A percentile compares a stretch with the other conserved stretches of the same genome.
phyloP scores from a whole-genome alignment of 371 early-diverging fungal genomes.

The Lichtheimia corymbifera region DNA sequence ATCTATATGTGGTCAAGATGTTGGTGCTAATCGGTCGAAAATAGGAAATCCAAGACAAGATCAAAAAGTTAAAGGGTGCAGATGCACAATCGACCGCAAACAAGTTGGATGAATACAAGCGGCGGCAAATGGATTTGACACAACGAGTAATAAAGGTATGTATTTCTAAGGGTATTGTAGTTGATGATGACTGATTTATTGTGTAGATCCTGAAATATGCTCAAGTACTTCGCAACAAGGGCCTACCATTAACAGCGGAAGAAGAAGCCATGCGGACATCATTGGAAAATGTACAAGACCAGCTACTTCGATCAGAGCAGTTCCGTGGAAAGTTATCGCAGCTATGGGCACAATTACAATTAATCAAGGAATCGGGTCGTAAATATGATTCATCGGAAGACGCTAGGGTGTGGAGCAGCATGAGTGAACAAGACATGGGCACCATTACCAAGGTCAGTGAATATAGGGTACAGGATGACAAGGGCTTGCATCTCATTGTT shows the following conservation, averaged over 20 bases:
- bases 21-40: not conserved
- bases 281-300: constrained; percentile 72
- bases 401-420: constrained; percentile 38
- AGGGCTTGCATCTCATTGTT: not conserved
- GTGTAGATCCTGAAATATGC: constrained; percentile 75
- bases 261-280: constrained; percentile 79
- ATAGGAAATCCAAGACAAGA: constrained; percentile 58
- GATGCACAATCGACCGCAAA: constrained; percentile 63
- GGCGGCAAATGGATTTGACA: constrained; percentile 73
- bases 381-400: constrained; percentile 43
- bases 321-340: constrained; percentile 82
- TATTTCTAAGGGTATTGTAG: too few species aligned
- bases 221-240: constrained; percentile 79
- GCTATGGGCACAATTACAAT: constrained; percentile 77
- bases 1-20: not conserved
- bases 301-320: constrained; percentile 74
- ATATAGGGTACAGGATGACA: not conserved
- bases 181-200: not conserved
- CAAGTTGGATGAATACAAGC: constrained; percentile 70
- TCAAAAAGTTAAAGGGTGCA: constrained; percentile 66
- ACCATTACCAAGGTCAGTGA: constrained; percentile 49
- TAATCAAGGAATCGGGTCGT: constrained; percentile 72
- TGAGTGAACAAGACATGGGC: constrained; percentile 44
- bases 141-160: constrained; percentile 72
- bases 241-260: constrained; percentile 78